Evolutionary conservation across 495 filamentous ascomycete genomes (phyloP).

Genomic region (Mytilinidion resinicola): DNA sequence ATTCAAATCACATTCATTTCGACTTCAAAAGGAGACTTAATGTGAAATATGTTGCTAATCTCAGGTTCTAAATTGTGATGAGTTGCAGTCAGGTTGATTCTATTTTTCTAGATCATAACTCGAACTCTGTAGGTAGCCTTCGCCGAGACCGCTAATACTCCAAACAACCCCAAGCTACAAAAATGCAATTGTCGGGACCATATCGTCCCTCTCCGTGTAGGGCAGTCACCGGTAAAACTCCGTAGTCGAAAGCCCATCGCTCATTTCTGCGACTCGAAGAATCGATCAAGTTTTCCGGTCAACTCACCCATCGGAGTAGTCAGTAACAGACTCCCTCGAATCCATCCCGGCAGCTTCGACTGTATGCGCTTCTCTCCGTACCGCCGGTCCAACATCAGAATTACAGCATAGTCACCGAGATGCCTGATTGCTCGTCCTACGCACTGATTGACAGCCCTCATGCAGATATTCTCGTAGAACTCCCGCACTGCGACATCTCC

Average conservation of each 20-base stretch:
- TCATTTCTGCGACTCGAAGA: slow-evolving; percentile 35
- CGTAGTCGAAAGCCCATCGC: neutral
- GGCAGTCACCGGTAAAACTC: no score
- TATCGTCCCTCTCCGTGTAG: no score
- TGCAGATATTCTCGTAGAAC: slow-evolving; percentile 92
- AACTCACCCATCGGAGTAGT: slow-evolving; percentile 46
- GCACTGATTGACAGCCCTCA: slow-evolving; percentile 95
- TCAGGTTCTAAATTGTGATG: no score
- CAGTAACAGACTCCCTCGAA: slow-evolving; percentile 54
- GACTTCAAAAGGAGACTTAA: no score
- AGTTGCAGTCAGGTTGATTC: no score
- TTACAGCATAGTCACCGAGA: slow-evolving; percentile 79
- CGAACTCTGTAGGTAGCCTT: no score
- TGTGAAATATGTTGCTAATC: no score
- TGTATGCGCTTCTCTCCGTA: slow-evolving; percentile 64
- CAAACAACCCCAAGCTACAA: no score
- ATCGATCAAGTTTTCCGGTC: slow-evolving; percentile 49
- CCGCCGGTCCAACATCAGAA: slow-evolving; percentile 74
- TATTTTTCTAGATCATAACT: no score
- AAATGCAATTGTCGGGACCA: no score
- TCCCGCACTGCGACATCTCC: slow-evolving; percentile 65
- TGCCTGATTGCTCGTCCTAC: slow-evolving; percentile 91
- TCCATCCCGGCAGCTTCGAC: slow-evolving; percentile 84
- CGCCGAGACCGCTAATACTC: no score
- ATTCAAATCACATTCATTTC: no score